Base-by-base conservation (phyloP, 345 rosid species). In the Pugionium dolabratum region DNA sequence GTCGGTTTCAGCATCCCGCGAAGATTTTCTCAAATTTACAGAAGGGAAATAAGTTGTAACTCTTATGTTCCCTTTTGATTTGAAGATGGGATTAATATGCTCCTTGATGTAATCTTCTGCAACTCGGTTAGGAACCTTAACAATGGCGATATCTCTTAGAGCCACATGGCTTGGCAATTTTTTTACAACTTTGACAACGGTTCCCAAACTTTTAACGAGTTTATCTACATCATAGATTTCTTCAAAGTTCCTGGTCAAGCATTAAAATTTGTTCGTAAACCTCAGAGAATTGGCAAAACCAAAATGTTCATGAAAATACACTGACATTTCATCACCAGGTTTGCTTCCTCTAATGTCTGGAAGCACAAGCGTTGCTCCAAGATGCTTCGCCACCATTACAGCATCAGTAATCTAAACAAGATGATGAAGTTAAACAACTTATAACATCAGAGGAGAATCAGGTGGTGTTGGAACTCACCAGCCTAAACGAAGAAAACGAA, bases 91-190 rank as follows among this genome's bases (percentile, higher is more conserved):
- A 54, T 79, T 80, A 11, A 94, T 66, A 41, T 84, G 80, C 44
- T 87, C 18, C 18, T 18, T 18, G 18, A 18, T 18, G 18, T 18
- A 18, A 18, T 18, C 18, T 18, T 18, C 18, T 9, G 86, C 77
- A 42, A 94, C 88, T 42, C 93, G 84, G 43, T 84, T 79, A 34
- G 99, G 99, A 59, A 94, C 97, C 83, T 80, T 94, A 54, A 85
- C 95, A 55, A 84, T 88, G 7, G 86, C 88, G 33, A 87, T 77
- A 59, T 81, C 79, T 59, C 86, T 80, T 32, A 86, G 71, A 11
- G 97, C 83, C 54, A 90, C 73, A 0, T 78, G 81, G 62, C 74
- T 75, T 1, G 99, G 96, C 26, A 85, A 65, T 6, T 82, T 81
- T 62, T 78, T 85, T 1, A 71, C 86, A 59, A 85, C 83, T 59